Evolutionary conservation across 495 filamentous ascomycete genomes (phyloP).

Genomic region (Penicillium parvum): DNA sequence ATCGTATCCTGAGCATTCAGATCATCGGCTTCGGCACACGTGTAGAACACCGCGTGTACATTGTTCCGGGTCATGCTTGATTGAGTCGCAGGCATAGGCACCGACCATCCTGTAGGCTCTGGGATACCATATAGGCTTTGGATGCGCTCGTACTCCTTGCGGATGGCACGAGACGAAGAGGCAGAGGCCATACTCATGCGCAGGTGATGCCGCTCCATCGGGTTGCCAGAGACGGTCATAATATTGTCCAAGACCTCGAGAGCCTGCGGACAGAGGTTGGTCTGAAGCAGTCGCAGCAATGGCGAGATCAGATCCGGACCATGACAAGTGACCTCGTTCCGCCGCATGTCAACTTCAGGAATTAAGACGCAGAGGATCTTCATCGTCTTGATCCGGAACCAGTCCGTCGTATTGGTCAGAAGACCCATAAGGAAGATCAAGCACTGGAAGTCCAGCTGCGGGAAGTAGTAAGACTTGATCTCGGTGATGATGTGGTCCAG

Average conservation of each 20-base stretch:
- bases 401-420: conserved; percentile 78
- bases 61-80: conserved; percentile 79
- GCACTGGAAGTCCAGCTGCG: conserved; percentile 76
- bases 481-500: conserved; percentile 68
- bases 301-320: conserved; percentile 95
- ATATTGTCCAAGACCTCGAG: conserved; percentile 89
- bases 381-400: conserved; percentile 91
- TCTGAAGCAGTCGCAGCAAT: conserved; percentile 83
- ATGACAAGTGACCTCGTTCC: conserved; percentile 81
- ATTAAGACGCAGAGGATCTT: conserved; percentile 80
- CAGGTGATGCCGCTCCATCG: conserved; percentile 88
- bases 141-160: conserved; percentile 91
- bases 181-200: conserved; percentile 91
- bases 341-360: conserved; percentile 89
- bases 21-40: conserved; percentile 63
- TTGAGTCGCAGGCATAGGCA: conserved; percentile 87
- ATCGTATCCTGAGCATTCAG: conserved; percentile 54
- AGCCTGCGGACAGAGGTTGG: conserved; percentile 87
- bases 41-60: conserved; percentile 95
- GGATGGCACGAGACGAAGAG: conserved; percentile 71
- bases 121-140: conserved; percentile 96
- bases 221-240: conserved; percentile 87
- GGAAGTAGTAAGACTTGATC: conserved; percentile 74
- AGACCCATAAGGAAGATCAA: conserved; percentile 89
- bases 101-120: conserved; percentile 92